These are phyloP conservation scores for Blechomonas ayalai DNA, from an alignment of 208 protist genomes.

Conservation along the genomic window DNA sequence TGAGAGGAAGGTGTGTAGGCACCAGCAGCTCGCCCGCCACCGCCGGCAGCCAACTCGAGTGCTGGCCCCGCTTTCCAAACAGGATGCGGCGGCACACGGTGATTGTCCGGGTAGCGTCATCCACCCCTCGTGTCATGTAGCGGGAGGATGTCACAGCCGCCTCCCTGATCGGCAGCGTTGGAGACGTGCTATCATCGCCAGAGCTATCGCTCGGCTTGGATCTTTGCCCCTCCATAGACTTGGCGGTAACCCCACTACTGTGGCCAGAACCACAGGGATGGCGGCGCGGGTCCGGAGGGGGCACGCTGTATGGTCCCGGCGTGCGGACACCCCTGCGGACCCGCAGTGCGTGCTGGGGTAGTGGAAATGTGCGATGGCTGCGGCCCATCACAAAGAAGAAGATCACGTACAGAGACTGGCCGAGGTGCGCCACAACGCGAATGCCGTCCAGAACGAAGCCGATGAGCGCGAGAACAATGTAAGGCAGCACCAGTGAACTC, in stretches of 20 bases:
- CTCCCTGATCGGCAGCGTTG: too few relatives aligned
- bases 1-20: slow-evolving; percentile 27
- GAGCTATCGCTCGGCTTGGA: too few relatives aligned
- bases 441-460: slow-evolving; percentile 47
- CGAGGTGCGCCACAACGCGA: slow-evolving; percentile 35
- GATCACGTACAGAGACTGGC: slow-evolving; percentile 47
- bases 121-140: background rate
- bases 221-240: too few relatives aligned
- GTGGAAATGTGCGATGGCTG: slow-evolving; percentile 66
- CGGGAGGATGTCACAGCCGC: too few relatives aligned
- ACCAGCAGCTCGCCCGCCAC: slow-evolving; percentile 33
- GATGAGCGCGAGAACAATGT: slow-evolving; percentile 32
- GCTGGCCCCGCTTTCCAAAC: slow-evolving; percentile 47
- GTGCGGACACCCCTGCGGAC: too few relatives aligned
- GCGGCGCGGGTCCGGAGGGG: too few relatives aligned
- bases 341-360: slow-evolving; percentile 10
- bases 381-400: slow-evolving; percentile 54
- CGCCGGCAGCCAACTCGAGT: slow-evolving; percentile 32
- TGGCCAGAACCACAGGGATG: too few relatives aligned
- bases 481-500: slow-evolving; percentile 34
- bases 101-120: slow-evolving; percentile 2
- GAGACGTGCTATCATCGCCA: too few relatives aligned
- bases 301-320: too few relatives aligned
- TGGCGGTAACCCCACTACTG: too few relatives aligned
- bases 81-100: slow-evolving; percentile 46